Percentiles rank a stretch among this genome's conserved stretches.
Evolutionary conservation across 148 eudicot species (phyloP).

Genomic region (Amaranthus hypochondriacus): DNA sequence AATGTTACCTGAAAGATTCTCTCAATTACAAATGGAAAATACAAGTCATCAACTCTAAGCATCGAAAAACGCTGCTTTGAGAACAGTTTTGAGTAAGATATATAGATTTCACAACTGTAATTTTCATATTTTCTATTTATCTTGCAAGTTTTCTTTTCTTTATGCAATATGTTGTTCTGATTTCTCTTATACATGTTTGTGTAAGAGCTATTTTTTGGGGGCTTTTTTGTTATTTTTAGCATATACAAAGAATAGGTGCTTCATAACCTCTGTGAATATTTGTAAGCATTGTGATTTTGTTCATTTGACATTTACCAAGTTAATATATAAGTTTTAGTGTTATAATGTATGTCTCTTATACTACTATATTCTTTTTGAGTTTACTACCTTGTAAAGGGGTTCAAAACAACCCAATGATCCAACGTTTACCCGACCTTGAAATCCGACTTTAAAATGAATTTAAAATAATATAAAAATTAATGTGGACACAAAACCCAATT

Average conservation of each 20-base stretch:
- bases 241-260: constrained; percentile 14
- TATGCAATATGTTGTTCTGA: background rate
- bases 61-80: constrained; percentile 21
- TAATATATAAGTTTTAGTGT: background rate
- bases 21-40: constrained; percentile 38
- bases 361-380: background rate
- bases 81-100: constrained; percentile 33
- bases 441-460: no score
- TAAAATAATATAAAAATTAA: no score
- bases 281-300: constrained; percentile 3
- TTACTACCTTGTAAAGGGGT: no score
- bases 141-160: constrained; percentile 2
- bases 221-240: background rate
- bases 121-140: constrained; percentile 3
- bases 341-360: background rate
- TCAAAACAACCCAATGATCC: no score
- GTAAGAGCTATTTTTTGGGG: background rate
- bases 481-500: no score
- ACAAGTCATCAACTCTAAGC: constrained; percentile 26
- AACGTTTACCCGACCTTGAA: no score
- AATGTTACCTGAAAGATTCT: constrained; percentile 42
- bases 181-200: background rate
- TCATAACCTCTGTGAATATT: background rate
- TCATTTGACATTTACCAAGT: constrained; percentile 2
- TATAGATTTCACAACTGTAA: constrained; percentile 9